Conservation (phyloP, 2,329 filamentous ascomycete species). For the Cladosporium sp. region DNA sequence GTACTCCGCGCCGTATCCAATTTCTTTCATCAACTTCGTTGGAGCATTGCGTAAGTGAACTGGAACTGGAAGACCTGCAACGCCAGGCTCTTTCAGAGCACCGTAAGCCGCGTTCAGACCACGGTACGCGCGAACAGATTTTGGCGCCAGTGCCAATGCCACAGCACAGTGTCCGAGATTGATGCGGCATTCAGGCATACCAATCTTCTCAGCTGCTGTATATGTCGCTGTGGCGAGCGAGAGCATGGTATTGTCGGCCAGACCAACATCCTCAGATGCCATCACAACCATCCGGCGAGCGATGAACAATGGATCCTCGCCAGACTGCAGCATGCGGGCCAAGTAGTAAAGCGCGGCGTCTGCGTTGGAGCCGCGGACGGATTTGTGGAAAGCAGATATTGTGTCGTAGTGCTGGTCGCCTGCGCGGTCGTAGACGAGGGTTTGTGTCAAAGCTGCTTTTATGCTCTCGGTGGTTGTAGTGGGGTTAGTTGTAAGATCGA, state of each 20-base stretch:
- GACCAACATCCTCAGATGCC: slow-evolving; percentile 87
- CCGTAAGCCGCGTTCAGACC: slow-evolving; percentile 78
- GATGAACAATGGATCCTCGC: slow-evolving; percentile 90
- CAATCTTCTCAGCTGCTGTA: slow-evolving; percentile 86
- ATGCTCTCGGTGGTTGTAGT: slow-evolving; percentile 73
- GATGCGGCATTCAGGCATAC: slow-evolving; percentile 92
- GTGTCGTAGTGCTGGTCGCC: slow-evolving; percentile 98
- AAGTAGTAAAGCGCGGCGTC: slow-evolving; percentile 94
- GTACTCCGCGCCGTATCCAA: slow-evolving; percentile 88
- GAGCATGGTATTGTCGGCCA: slow-evolving; percentile 84
- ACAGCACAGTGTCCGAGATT: slow-evolving; percentile 85
- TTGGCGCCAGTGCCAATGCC: slow-evolving; percentile 76
- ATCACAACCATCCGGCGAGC: slow-evolving; percentile 92
- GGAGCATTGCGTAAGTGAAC: slow-evolving; percentile 89
- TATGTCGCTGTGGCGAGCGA: slow-evolving; percentile 83
- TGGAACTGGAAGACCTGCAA: slow-evolving; percentile 80
- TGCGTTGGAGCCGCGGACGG: slow-evolving; percentile 80
- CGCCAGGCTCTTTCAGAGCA: slow-evolving; percentile 77
- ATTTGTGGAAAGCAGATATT: slow-evolving; percentile 96
- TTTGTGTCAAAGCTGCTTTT: slow-evolving; percentile 83
- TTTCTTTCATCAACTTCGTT: slow-evolving; percentile 86
- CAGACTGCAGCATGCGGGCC: slow-evolving; percentile 90
- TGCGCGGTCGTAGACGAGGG: slow-evolving; percentile 89
- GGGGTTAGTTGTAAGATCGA: slow-evolving; percentile 69
- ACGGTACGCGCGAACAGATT: slow-evolving; percentile 85